Percentiles rank a stretch among this genome's conserved stretches.
Conservation (phyloP, 371 early-diverging fungal species). For the Racocetra persica region DNA sequence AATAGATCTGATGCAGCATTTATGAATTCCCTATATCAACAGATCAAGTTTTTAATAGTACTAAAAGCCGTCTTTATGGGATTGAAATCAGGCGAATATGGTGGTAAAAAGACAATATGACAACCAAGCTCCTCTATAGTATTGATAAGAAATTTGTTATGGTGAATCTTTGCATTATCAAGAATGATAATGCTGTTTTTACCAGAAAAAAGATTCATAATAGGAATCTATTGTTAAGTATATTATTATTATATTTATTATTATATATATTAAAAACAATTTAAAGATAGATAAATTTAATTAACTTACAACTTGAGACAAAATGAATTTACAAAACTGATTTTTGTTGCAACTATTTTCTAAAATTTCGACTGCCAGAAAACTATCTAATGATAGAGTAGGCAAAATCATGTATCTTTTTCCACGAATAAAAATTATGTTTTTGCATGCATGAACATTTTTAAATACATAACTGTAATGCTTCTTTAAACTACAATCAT, state of each 20-base stretch:
- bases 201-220: slow-evolving; percentile 1
- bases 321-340: slow-evolving; percentile 14
- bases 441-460: not conserved
- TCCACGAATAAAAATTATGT: not conserved
- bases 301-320: slow-evolving; percentile 9
- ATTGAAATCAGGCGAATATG: slow-evolving; percentile 27
- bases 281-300: not conserved
- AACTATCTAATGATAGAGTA: not conserved
- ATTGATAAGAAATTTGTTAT: not conserved
- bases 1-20: not conserved
- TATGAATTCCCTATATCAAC: not conserved
- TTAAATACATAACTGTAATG: not conserved
- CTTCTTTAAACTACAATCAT: not conserved
- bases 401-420: slow-evolving; percentile 24
- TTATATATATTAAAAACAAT: too few species aligned
- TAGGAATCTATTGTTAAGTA: not conserved
- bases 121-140: not conserved
- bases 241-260: not conserved
- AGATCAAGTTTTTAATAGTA: not conserved
- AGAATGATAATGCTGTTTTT: not conserved
- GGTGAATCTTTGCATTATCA: slow-evolving; percentile 13
- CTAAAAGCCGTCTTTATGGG: not conserved
- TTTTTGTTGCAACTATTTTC: slow-evolving; percentile 2
- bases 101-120: not conserved
- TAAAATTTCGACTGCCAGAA: slow-evolving; percentile 11